A percentile compares a stretch with the other conserved stretches of the same genome.
These are phyloP conservation scores for Fusarium ramigenum DNA, from an alignment of 2,329 filamentous ascomycete genomes.

Conservation along the genomic window DNA sequence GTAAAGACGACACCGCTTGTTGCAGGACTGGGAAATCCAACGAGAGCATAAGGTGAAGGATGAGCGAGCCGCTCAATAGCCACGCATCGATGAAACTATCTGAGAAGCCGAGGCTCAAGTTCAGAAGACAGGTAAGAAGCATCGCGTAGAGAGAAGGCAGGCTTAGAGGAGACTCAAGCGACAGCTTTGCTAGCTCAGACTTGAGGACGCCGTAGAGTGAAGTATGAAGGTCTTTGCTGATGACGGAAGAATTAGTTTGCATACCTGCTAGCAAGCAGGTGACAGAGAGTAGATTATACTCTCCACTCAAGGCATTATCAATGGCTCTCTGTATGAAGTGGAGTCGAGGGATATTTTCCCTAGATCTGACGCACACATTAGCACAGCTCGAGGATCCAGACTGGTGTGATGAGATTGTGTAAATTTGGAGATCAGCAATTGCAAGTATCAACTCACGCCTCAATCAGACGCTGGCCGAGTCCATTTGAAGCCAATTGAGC, in stretches of 20 bases:
- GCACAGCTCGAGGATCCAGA: accelerated
- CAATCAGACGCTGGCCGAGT: accelerated
- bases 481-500: not conserved
- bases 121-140: not conserved
- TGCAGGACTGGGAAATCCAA: accelerated
- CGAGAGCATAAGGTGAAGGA: not conserved
- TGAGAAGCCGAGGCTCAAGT: not conserved
- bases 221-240: not conserved
- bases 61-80: not conserved
- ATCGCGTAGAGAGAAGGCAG: not conserved
- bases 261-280: not conserved
- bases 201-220: not conserved
- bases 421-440: too few relatives aligned
- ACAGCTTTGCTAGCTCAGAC: not conserved
- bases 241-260: not conserved
- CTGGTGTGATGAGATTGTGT: accelerated
- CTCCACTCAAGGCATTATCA: accelerated
- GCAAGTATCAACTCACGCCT: not conserved
- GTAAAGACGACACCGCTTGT: not conserved
- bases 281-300: not conserved
- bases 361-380: not conserved
- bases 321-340: not conserved
- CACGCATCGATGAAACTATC: not conserved
- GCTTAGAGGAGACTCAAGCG: not conserved
- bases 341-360: not conserved